Evolutionary conservation across 78 protist genomes (phyloP), one percentile per base, ranked within the genome.

Genomic region (Chrysochromulina tobinii): DNA sequence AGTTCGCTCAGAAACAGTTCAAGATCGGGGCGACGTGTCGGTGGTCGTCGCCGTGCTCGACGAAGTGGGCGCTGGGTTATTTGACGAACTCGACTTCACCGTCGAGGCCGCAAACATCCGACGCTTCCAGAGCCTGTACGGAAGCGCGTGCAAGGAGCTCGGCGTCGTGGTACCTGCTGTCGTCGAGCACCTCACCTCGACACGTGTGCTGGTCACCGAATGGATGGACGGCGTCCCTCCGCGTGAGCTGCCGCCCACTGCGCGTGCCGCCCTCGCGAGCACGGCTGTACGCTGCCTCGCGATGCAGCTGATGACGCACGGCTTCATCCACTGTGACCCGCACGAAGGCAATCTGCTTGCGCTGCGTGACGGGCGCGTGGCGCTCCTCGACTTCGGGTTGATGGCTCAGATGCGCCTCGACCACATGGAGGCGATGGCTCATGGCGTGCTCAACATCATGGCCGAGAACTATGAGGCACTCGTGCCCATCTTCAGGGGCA

Each of bases 341-440:
- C 87, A 81, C 87, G 87, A 20, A 6, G 87, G 87, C 87, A 81
- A 81, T 25, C 87, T 81, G 27, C 87, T 81, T 2, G 87, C 25
- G 20, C 20, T 27, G 2, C 21, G 6, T 5, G 87, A 53, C 50
- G 87, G 87, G 5, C 3, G 5, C 67, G 67, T 81, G 54, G 38
- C 50, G 17, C 57, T 57, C 51, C 15, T 81, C 48, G 87, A 81
- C 51, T 81, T 81, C 15, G 87, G 87, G 38, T 57, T 81, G 87
- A 25, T 81, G 67, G 38, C 38, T 38, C 38, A 38, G 38, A 38
- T 38, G 38, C 38, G 38, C 38, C 38, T 38, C 38, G 38, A 38
- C 38, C 38, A 38, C 38, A 38, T 38, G 38, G 38, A 38, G 38
- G 38, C 38, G 38, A 38, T 38, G 38, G 38, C 38, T 38, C 38